Percentiles rank a stretch among this genome's conserved stretches.
phyloP scores from a whole-genome alignment of 768 basidiomycete species.

The Mycena chlorophos region DNA sequence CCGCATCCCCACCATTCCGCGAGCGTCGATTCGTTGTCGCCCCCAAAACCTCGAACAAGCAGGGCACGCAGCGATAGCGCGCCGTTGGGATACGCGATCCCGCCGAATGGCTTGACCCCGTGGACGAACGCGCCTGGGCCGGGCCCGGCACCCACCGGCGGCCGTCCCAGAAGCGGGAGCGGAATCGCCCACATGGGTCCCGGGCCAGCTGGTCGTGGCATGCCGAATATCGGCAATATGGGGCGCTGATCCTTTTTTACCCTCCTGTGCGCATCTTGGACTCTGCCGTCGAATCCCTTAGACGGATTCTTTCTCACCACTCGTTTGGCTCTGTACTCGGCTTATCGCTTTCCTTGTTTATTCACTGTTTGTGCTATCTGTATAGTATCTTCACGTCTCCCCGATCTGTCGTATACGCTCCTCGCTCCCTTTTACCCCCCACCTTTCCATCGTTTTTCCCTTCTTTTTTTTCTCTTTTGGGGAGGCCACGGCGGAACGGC shows the following conservation, averaged over 20 bases:
- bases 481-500: constrained; percentile 2
- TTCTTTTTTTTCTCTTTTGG: constrained; percentile 4
- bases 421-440: constrained; percentile 6
- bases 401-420: not conserved
- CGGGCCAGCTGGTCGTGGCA: constrained; percentile 27
- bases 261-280: constrained; percentile 2
- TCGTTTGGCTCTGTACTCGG: not conserved
- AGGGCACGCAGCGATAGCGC: constrained; percentile 71
- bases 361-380: constrained; percentile 5
- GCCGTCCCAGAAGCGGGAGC: constrained; percentile 54
- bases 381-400: not conserved
- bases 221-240: constrained; percentile 42
- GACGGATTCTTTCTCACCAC: not conserved
- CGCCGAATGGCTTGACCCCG: constrained; percentile 22
- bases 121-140: constrained; percentile 25
- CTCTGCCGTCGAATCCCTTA: not conserved
- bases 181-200: constrained; percentile 37
- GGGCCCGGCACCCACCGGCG: constrained; percentile 29
- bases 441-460: not conserved
- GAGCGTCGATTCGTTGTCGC: constrained; percentile 30
- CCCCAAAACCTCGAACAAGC: constrained; percentile 36
- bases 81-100: constrained; percentile 55
- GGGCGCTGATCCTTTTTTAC: constrained; percentile 25
- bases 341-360: not conserved
- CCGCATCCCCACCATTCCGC: constrained; percentile 24